These are phyloP conservation scores for Scutellaria baicalensis DNA, from an alignment of 257 asterid species.

Conservation along the genomic window DNA sequence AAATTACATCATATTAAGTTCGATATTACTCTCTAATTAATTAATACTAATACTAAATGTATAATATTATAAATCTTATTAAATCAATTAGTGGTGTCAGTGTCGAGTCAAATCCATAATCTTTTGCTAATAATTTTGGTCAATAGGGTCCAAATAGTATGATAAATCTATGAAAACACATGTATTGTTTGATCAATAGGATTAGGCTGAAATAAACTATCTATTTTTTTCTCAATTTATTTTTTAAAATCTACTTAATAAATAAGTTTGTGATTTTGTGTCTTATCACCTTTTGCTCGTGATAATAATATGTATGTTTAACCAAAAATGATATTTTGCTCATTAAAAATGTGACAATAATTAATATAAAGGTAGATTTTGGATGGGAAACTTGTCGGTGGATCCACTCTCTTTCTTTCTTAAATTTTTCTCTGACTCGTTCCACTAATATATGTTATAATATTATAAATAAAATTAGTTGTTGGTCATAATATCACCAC, in stretches of 20 bases:
- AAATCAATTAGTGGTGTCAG: too few relatives aligned
- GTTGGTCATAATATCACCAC: not conserved
- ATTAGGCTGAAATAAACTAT: not conserved
- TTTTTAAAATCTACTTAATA: not conserved
- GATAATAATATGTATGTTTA: not conserved
- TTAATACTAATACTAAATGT: too few relatives aligned
- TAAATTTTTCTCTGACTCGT: not conserved
- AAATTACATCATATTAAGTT: too few relatives aligned
- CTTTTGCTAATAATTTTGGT: too few relatives aligned
- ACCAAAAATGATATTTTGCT: not conserved
- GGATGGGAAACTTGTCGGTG: constrained; percentile 26
- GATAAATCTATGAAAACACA: too few relatives aligned
- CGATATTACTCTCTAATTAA: too few relatives aligned
- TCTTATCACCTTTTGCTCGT: not conserved
- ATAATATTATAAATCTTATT: too few relatives aligned
- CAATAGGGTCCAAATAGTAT: too few relatives aligned
- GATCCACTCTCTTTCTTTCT: not conserved
- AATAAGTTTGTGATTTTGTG: too few relatives aligned
- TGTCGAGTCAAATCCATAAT: too few relatives aligned
- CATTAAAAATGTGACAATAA: constrained; percentile 22
- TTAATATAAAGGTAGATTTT: constrained; percentile 13
- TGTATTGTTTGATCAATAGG: too few relatives aligned
- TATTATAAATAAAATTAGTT: not conserved
- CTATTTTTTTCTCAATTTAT: not conserved
- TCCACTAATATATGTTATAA: not conserved